Evolutionary conservation across 192 early-diverging fungal genomes (phyloP), one percentile per base, ranked within the genome.

Genomic region (Coemansia sp.): DNA sequence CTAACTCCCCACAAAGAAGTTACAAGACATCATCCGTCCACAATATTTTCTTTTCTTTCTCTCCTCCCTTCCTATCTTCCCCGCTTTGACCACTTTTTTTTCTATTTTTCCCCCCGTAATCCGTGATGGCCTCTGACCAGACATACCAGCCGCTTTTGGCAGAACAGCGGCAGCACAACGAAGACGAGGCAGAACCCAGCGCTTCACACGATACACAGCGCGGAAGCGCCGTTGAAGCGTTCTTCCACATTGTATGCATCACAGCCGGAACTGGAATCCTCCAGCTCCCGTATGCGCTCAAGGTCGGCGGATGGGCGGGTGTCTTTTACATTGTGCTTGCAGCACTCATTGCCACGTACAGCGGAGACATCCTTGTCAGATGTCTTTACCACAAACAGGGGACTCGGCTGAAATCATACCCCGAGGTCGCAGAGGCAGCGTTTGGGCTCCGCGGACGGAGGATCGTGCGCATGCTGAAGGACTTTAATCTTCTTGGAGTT

Each of bases 201-300:
- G 10, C 19, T 32, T 53, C 60, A 5, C 65, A 40, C 2, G 66
- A 32, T 12, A 38, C 7, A 4, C 64, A 56, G 42, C 62, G 42
- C 45, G 61, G 75, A 59, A 77, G 75, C 72, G 45, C 68, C 2
- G 57, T 64, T 4, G 80, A 83, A 65, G 74, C 75, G 11, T 83
- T 77, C 44, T 77, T 83, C 71, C 80, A 83, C 49, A 83, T 83
- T 12, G 75, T 83, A 12, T 94, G 92, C 68, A 89, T 91, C 17
- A 88, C 90, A 12, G 91, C 91, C 12, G 93, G 93, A 44, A 90
- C 89, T 9, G 94, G 94, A 12, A 87, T 92, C 25, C 85, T 94
- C 22, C 92, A 93, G 70, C 82, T 95, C 17, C 94, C 94, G 3
- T 94, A 89, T 70, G 89, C 93, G 5, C 82, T 95, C 14, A 84